Evolutionary conservation across 768 basidiomycete species (phyloP).

Genomic region (Boletus vinaceobasis): DNA sequence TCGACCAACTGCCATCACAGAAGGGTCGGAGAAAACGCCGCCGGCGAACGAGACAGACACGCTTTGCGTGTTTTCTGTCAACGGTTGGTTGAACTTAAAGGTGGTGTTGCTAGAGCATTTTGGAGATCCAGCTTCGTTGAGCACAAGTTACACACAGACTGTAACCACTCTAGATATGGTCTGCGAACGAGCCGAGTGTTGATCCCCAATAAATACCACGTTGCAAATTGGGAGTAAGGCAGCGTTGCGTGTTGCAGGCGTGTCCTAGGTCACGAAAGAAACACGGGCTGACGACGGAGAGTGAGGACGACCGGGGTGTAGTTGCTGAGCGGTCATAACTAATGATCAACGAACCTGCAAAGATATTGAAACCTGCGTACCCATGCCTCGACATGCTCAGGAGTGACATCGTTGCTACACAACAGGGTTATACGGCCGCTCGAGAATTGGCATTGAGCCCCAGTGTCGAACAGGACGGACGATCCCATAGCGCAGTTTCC

Average conservation of each 20-base stretch:
- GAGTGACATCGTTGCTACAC: neutral
- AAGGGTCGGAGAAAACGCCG: neutral
- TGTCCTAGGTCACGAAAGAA: neutral
- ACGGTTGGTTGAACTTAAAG: too few species aligned
- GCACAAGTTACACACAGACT: too few species aligned
- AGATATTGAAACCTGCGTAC: neutral
- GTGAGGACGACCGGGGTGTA: neutral
- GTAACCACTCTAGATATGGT: too few species aligned
- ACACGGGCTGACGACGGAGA: neutral
- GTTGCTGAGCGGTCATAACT: neutral
- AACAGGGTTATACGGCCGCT: slow-evolving; percentile 2
- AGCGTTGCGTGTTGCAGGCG: neutral
- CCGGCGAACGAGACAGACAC: slow-evolving; percentile 11
- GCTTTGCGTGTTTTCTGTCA: slow-evolving; percentile 10
- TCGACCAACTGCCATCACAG: slow-evolving; percentile 1
- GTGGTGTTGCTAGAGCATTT: too few species aligned
- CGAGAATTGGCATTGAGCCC: slow-evolving; percentile 4
- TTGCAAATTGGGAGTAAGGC: neutral
- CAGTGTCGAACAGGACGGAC: slow-evolving; percentile 4
- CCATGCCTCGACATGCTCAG: neutral
- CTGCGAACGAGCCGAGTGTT: too few species aligned
- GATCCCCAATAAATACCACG: too few species aligned
- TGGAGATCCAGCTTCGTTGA: too few species aligned
- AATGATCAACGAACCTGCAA: neutral
- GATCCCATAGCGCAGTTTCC: neutral